Evolutionary conservation across 2,329 filamentous ascomycete species (phyloP), one percentile per base, ranked within the genome.

Genomic region (Hymenoscyphus albidus): DNA sequence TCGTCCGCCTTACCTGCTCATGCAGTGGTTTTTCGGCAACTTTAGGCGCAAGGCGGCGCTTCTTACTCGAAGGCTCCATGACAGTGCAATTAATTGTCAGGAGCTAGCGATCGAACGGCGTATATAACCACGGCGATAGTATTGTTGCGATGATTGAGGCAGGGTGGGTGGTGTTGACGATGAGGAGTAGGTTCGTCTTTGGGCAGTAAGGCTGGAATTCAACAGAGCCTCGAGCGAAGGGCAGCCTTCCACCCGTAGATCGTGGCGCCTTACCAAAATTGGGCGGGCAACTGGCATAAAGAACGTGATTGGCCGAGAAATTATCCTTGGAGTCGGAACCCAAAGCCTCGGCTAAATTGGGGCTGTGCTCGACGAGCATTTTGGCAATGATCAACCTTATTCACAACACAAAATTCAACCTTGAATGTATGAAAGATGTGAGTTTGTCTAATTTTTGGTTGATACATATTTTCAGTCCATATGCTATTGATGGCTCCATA

Each of bases 41-140:
- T 66, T 76, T 75, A 54, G 75, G 75, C 48, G 75, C 75, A 59
- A 76, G 73, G 68, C 73, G 71, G 61, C 75, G 73, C 69, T 75
- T 76, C 69, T 76, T 76, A 62, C 65, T 73, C 38, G 70, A 72
- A 68, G 73, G 75, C 68, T 76, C 74, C 73, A 75, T 74, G 56
- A 61, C 40, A 40, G 44, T 22, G 63, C 62, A 64, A 63, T 62
- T 64, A 66, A 70, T 69, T 70, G 64, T 54, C 9, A 54, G 48
- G 56, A 38, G 44, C 10, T n/a, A 48, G 58, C 18, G 39, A 31
- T 62, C 22, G 63, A 44, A 58, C 13, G 59, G 60, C 31, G 5
- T 27, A 22, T 27, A 61, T 56, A 44, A 22, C 59, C 63, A 32
- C 40, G 22, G 58, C 2, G 61, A 68, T 48, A 38, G n/a, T 31